Evolutionary conservation across 2,329 filamentous ascomycete genomes (phyloP), one percentile per base, ranked within the genome.

Genomic region (Rhynchosporium graminicola): DNA sequence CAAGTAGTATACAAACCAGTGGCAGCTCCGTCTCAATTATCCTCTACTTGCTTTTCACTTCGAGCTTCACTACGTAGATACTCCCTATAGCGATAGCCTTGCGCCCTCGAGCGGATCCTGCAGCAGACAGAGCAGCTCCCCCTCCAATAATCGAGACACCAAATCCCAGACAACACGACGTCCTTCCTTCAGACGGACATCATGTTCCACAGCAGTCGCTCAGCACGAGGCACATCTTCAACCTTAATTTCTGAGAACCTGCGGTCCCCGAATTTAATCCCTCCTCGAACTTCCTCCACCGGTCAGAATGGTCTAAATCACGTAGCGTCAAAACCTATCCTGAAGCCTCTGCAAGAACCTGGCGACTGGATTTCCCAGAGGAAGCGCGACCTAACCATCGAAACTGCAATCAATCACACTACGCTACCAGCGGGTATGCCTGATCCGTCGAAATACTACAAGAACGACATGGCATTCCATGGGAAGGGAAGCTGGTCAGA

Each of bases 281-380:
- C 90, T 26, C 87, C 87, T 3, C 84, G 90, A 66, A 91, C 87
- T 51, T 92, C 89, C 61, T 90, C 88, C 0, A 86, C 83, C 61
- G 80, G 81, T 66, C 79, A 81, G 65, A 75, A 75, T 40, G 65
- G 70, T 40, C 69, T 69, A 54, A 70, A 67, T 60, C 62, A 66
- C 48, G 62, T 61, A 12, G 52, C 67, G 3, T 63, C 69, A 3
- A 74, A 73, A 57, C 59, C 70, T n/a, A 77, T 82, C 31, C 75
- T 87, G 28, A 80, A 77, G 26, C 79, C 83, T 42, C 80, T 89
- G 29, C 76, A 84, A 28, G 88, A 90, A 10, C 6, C 5, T 72
- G 80, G 80, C 60, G 80, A 87, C 76, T 88, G 84, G 87, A 78
- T 86, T 58, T 76, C 77, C 63, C 78, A 82, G 68, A 61, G 69